Percentiles rank a stretch among this genome's conserved stretches.
These are phyloP conservation scores for Clarireedia sp. DNA, from an alignment of 2,329 filamentous ascomycete genomes.

Conservation along the genomic window DNA sequence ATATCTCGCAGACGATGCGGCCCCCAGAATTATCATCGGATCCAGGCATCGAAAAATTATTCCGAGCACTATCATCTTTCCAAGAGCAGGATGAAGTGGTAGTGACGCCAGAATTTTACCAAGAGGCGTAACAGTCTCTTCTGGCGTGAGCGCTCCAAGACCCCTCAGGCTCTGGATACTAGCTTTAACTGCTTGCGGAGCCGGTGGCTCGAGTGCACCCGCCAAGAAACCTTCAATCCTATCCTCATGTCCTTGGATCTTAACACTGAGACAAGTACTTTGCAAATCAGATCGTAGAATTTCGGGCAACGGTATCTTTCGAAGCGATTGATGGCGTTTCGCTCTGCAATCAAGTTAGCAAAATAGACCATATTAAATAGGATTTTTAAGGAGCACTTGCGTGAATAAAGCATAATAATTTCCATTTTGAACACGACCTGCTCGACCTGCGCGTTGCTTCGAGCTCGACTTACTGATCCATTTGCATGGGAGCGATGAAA, in stretches of 20 bases:
- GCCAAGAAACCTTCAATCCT: conserved; percentile 71
- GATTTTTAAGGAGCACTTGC: conserved; percentile 41
- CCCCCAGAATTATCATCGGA: conserved; percentile 75
- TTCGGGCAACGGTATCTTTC: conserved; percentile 75
- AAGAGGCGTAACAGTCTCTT: conserved; percentile 72
- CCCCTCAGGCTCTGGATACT: conserved; percentile 70
- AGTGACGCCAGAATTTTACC: conserved; percentile 85
- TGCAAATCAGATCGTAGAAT: conserved; percentile 86
- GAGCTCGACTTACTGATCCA: conserved; percentile 90
- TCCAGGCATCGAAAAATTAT: conserved; percentile 88
- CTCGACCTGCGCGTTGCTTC: conserved; percentile 86
- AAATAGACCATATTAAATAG: background rate
- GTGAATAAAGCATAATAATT: conserved; percentile 89
- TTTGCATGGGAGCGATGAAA: conserved; percentile 81
- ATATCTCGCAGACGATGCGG: conserved; percentile 62
- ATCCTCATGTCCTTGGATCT: conserved; percentile 82
- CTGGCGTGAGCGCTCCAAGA: conserved; percentile 78
- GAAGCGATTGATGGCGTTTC: conserved; percentile 70
- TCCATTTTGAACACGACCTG: conserved; percentile 82
- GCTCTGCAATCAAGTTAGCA: background rate
- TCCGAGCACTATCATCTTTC: conserved; percentile 89
- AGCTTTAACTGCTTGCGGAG: conserved; percentile 70
- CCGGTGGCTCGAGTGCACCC: conserved; percentile 78
- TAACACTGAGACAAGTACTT: conserved; percentile 83
- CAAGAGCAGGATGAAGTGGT: conserved; percentile 79